phyloP scores from a whole-genome alignment of 768 basidiomycete genomes.

The Favolaschia claudopus region DNA sequence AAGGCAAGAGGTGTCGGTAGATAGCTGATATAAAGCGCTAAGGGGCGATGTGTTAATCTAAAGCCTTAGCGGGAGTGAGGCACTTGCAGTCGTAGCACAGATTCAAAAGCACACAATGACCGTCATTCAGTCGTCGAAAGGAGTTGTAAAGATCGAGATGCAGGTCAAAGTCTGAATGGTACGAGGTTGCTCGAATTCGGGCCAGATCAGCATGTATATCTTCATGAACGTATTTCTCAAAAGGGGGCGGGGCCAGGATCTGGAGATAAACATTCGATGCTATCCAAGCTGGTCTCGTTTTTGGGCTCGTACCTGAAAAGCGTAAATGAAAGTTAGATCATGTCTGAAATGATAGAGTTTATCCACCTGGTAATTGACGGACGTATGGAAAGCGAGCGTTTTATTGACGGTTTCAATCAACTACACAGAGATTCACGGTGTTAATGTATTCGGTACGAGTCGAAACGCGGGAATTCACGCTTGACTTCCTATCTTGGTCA shows the following conservation, averaged over 20 bases:
- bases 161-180: slow-evolving; percentile 61
- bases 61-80: background rate
- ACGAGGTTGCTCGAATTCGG: slow-evolving; percentile 50
- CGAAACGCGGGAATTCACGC: slow-evolving; percentile 44
- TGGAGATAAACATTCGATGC: slow-evolving; percentile 36
- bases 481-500: slow-evolving; percentile 53
- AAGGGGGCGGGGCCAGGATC: slow-evolving; percentile 60
- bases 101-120: slow-evolving; percentile 64
- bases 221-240: slow-evolving; percentile 62
- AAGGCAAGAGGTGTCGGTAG: slow-evolving; percentile 58
- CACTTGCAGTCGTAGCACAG: slow-evolving; percentile 59
- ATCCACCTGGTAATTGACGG: slow-evolving; percentile 54
- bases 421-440: slow-evolving; percentile 35
- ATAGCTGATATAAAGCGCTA: slow-evolving; percentile 55
- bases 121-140: slow-evolving; percentile 63
- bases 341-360: too few species aligned
- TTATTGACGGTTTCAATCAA: slow-evolving; percentile 65
- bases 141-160: slow-evolving; percentile 62
- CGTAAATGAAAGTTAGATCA: too few species aligned
- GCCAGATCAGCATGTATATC: slow-evolving; percentile 59
- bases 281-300: too few species aligned
- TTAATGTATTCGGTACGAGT: background rate
- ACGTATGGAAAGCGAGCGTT: slow-evolving; percentile 67
- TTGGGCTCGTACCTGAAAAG: too few species aligned
- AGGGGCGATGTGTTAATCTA: background rate